Conservation (phyloP, 169 alveolate species). For the Prorocentrum cordatum region DNA sequence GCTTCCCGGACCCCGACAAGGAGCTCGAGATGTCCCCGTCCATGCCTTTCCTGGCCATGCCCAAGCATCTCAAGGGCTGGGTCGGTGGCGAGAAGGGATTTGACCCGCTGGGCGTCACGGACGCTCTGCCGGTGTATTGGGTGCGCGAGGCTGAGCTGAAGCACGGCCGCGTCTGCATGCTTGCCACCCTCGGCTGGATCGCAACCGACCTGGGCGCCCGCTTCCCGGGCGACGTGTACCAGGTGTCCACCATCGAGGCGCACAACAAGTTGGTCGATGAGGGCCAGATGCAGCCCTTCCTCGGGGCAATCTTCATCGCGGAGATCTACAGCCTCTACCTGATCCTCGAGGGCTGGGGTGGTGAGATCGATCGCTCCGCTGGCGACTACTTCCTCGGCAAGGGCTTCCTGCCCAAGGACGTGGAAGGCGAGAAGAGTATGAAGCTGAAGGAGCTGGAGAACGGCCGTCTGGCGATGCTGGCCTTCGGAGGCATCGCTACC, state of each 20-base stretch:
- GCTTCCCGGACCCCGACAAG: too few species aligned
- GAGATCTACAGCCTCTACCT: not conserved
- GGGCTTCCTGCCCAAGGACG: constrained; percentile 45
- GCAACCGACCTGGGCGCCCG: constrained; percentile 31
- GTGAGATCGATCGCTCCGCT: constrained; percentile 14
- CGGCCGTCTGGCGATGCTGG: too few species aligned
- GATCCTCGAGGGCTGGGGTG: not conserved
- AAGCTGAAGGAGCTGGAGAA: too few species aligned
- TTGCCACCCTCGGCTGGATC: constrained; percentile 37
- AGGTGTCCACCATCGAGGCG: not conserved
- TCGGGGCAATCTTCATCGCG: constrained; percentile 18
- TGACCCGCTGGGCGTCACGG: constrained; percentile 59
- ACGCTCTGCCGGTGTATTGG: constrained; percentile 58
- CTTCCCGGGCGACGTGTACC: not conserved
- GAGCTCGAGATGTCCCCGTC: constrained; percentile 65
- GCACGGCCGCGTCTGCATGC: constrained; percentile 39
- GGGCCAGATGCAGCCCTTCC: constrained; percentile 6
- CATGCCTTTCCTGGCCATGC: constrained; percentile 49
- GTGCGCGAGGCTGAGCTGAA: constrained; percentile 67
- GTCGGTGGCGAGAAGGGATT: constrained; percentile 69
- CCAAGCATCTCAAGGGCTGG: constrained; percentile 65
- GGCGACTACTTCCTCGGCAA: constrained; percentile 53
- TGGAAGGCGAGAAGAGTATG: too few species aligned
- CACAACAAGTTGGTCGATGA: constrained; percentile 62
- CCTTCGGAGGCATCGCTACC: too few species aligned